Base-by-base conservation (phyloP, 2,329 filamentous ascomycete genomes). In the Blastomyces emzantsi region DNA sequence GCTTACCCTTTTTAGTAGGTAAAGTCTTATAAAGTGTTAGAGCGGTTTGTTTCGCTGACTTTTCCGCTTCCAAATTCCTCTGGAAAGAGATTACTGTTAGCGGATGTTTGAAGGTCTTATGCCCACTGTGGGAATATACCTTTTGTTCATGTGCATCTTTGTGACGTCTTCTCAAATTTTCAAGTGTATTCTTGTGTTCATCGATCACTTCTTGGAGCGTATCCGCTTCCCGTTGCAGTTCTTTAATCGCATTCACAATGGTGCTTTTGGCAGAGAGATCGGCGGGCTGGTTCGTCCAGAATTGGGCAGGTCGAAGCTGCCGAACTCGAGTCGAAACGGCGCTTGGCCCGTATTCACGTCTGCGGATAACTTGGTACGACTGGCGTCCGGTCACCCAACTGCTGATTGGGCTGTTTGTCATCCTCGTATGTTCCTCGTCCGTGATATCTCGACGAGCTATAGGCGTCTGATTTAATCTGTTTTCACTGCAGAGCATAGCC, bases 401-500 rank as follows among this genome's bases (percentile, higher is more conserved):
- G 52, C 76, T 80, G 61, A 97, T 81, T 17, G 81, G 78, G 59
- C 80, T 82, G 17, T 78, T 76, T 52, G 84, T 77, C 43, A 96
- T 78, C n/a, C 75, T 77, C n/a, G 88, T 80, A 70, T 87, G 90
- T 68, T 91, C 86, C 49, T 83, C 80, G 41, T 90, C 83, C 2
- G 75, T 83, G 43, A 92, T 85, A 11, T 90, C 85, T 5, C 73
- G 74, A 17, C 86, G 77, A 19, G 84, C 80, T 55, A 93, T 82
- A 0, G 85, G 90, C 6, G 87, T 87, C 33, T 80, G 78, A 69
- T 96, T 86, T 7, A 97, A 75, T 62, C 79, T 82, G 64, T 83
- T 85, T 68, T 90, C 87, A 15, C 86, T 83, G 74, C 92, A 97
- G 28, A 99, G 83, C 89, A 96, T 94, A 7, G 90, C 88, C 43